These are phyloP conservation scores for Knufia petricola DNA, from an alignment of 2,329 filamentous ascomycete genomes.

Conservation along the genomic window DNA sequence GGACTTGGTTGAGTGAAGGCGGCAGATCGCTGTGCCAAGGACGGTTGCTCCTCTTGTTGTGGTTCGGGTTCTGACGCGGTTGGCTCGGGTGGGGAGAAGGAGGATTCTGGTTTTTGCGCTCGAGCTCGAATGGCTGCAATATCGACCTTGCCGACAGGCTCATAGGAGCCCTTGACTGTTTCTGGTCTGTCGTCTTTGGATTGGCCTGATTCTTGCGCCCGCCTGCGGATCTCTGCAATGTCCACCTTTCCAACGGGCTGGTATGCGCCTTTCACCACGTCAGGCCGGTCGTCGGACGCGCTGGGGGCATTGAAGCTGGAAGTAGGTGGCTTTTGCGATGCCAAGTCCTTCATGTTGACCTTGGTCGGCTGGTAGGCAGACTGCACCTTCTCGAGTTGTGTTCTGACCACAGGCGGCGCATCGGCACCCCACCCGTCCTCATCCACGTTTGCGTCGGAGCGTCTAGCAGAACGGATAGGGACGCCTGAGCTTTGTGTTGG, in stretches of 20 bases:
- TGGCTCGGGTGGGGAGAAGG: conserved; percentile 27
- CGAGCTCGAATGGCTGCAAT: conserved; percentile 86
- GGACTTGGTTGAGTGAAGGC: conserved; percentile 67
- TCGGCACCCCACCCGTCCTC: conserved; percentile 91
- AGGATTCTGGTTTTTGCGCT: conserved; percentile 54
- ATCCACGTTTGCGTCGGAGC: conserved; percentile 49
- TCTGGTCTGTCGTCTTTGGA: conserved; percentile 66
- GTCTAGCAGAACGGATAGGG: conserved; percentile 28
- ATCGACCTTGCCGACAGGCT: conserved; percentile 92
- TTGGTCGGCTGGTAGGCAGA: conserved; percentile 91
- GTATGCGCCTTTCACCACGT: conserved; percentile 77
- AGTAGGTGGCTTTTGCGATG: conserved; percentile 56
- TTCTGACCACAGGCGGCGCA: conserved; percentile 80
- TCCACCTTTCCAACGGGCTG: conserved; percentile 97
- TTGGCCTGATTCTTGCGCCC: conserved; percentile 53
- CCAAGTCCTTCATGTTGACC: conserved; percentile 83
- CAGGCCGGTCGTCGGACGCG: conserved; percentile 40
- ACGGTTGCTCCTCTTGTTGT: conserved; percentile 46
- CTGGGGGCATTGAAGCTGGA: conserved; percentile 48
- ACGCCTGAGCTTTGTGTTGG: conserved; percentile 54
- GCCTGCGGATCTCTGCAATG: conserved; percentile 74
- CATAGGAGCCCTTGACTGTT: conserved; percentile 83
- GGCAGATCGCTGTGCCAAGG: conserved; percentile 64
- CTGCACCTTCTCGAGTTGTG: conserved; percentile 81
- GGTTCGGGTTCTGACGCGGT: conserved; percentile 38